Evolutionary conservation across 228 moss, liverwort and hornwort genomes (phyloP), one percentile per base, ranked within the genome.

Genomic region (Sphagnum magellanicum): DNA sequence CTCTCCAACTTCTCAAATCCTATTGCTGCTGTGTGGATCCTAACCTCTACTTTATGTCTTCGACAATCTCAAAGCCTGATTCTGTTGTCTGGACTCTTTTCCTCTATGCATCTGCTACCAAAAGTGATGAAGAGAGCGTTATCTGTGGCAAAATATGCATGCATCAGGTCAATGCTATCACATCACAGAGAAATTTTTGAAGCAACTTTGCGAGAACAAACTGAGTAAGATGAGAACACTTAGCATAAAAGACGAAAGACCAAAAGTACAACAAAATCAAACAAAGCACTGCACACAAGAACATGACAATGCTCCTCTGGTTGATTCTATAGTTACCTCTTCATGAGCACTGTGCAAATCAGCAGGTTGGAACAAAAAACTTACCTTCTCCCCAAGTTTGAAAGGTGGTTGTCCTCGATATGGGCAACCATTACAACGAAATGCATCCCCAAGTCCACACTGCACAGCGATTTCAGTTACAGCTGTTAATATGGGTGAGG

Each of bases 301-400:
- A 48, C 9, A 50, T 48, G 32, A 4, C 5, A n/a, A 62, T 6
- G 7, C 14, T 62, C 6, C 61, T 9, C 14, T 16, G 1, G 16
- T 13, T 6, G 61, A 6, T 16, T 8, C 7, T 13, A 14, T 62
- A 14, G 6, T n/a, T 8, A 5, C 14, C 14, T 8, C 61, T 16
- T 62, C n/a, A 59, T 6, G 58, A 46, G 55, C 47, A 32, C 57
- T 52, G 48, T 2, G 1, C 32, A 32, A 32, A 32, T 32, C 32
- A 32, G 32, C 32, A 1, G 32, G 32, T 32, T 32, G 32, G 2
- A 32, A 32, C 32, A 32, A 32, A 8, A 48, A 4, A 51, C 4
- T 68, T 50, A 95, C 95, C 95, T 98, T 98, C 77, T 98, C 97
- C 71, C 97, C 97, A 9, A 98, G 90, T 76, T 91, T 91, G 85